These are phyloP conservation scores for Chimonanthus praecox DNA, from an alignment of 164 flowering plant genomes.

Conservation along the genomic window DNA sequence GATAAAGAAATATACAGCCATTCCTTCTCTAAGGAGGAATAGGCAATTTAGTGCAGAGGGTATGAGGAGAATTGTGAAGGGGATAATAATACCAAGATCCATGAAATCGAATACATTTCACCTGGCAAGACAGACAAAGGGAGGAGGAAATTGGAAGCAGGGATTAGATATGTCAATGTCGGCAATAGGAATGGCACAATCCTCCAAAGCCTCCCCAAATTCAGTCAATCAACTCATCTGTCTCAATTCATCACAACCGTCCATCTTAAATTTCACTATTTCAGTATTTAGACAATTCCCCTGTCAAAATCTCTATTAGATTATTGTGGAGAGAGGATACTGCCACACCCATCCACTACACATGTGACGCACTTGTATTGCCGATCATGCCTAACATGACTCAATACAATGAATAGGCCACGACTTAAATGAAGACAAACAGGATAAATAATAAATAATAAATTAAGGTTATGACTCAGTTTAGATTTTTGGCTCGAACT, in stretches of 20 bases:
- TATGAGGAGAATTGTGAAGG: neutral
- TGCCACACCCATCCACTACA: neutral
- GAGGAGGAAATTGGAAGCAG: slow-evolving; percentile 2
- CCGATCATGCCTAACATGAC: neutral
- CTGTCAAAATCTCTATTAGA: neutral
- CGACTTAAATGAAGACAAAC: too few species aligned
- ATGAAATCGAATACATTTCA: slow-evolving; percentile 5
- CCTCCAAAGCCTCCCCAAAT: slow-evolving; percentile 3
- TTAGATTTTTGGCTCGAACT: too few species aligned
- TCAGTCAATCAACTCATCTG: neutral
- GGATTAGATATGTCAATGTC: slow-evolving; percentile 1
- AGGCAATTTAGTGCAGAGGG: neutral
- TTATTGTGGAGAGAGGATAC: neutral
- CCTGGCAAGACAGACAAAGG: slow-evolving; percentile 7
- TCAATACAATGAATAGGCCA: too few species aligned
- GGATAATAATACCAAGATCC: neutral
- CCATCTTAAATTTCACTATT: neutral
- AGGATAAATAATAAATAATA: too few species aligned
- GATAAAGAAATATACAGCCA: neutral
- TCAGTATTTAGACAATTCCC: neutral
- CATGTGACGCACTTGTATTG: neutral
- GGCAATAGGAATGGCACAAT: neutral
- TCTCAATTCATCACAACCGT: neutral
- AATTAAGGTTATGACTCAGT: too few species aligned
- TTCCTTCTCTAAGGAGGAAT: neutral